Base-by-base conservation (phyloP, 345 rosid genomes). In the Hevea brasiliensis region DNA sequence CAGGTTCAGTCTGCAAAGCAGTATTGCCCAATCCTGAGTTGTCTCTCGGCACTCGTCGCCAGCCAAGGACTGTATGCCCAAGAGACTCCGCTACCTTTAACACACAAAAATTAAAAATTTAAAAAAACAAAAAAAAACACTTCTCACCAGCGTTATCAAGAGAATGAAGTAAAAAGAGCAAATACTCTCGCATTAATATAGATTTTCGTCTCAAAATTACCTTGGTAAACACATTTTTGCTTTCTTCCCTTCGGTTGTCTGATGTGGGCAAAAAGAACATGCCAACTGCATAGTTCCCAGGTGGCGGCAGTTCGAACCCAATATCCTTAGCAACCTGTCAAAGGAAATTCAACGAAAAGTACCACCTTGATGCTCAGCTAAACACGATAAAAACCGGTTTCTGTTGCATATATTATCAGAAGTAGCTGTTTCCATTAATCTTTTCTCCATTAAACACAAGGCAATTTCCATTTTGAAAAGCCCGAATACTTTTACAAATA, bases 211-310 rank as follows among this genome's bases (percentile, higher is more conserved):
- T 12, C 29, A 42, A 23, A 74, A 69, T 68, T 80, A 96, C 99
- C 98, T 90, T 90, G 1, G 93, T 83, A 81, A 96, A 96, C 20
- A 91, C 96, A 62, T 77, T 84, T 76, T 88, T 96, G 87, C 99
- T 87, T 71, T 96, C 94, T 51, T 80, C 85, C 83, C 90, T 88
- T 45, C 99, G 85, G 67, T 72, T 77, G 54, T 87, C 89, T 2
- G 86, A 85, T 0, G 94, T 88, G 60, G 99, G 99, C 82, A 96
- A 77, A 83, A 91, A 96, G 79, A 96, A 74, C 99, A 96, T 96
- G 29, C 99, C 99, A 74, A 96, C 94, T 32, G 98, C 99, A 79
- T 93, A 96, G 21, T 86, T 74, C 23, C 98, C 98, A 1, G 87
- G 85, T 15, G 89, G 79, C 5, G 99, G 99, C 48, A 96, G 89